Evolutionary conservation across 73 alveolate genomes (phyloP).

Genomic region (Stentor roeselii): DNA sequence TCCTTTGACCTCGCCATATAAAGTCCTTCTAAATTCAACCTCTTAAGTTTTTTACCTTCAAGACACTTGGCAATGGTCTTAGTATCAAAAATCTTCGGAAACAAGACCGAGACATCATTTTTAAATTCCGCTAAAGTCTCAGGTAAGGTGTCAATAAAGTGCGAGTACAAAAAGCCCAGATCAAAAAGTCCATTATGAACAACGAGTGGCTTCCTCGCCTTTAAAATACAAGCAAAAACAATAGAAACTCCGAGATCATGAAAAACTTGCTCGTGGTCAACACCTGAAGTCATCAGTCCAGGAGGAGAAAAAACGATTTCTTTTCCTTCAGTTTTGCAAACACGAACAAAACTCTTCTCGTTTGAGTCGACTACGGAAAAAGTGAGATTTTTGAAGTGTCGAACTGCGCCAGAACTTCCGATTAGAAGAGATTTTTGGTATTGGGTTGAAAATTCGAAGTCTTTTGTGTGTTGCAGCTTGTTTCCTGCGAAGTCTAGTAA

Average conservation of each 20-base stretch:
- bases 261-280: neutral
- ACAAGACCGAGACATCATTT: neutral
- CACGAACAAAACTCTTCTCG: neutral
- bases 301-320: neutral
- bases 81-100: slow-evolving; percentile 6
- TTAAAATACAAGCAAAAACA: slow-evolving; percentile 35
- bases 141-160: slow-evolving; percentile 78
- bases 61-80: neutral
- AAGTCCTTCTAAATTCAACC: slow-evolving; percentile 6
- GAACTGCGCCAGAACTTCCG: neutral
- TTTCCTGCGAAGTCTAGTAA: neutral
- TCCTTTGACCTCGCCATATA: neutral
- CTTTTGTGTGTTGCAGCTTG: neutral
- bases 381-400: neutral
- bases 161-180: slow-evolving; percentile 67
- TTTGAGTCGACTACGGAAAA: neutral
- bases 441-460: neutral
- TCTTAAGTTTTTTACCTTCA: neutral
- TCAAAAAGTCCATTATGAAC: slow-evolving; percentile 83
- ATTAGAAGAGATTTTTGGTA: neutral
- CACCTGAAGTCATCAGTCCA: neutral
- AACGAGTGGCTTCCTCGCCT: slow-evolving; percentile 69
- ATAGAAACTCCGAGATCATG: neutral
- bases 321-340: neutral
- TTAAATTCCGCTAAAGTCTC: slow-evolving; percentile 61